Conservation (phyloP, 352 stramenopile species). For the Phytopythium vexans region DNA sequence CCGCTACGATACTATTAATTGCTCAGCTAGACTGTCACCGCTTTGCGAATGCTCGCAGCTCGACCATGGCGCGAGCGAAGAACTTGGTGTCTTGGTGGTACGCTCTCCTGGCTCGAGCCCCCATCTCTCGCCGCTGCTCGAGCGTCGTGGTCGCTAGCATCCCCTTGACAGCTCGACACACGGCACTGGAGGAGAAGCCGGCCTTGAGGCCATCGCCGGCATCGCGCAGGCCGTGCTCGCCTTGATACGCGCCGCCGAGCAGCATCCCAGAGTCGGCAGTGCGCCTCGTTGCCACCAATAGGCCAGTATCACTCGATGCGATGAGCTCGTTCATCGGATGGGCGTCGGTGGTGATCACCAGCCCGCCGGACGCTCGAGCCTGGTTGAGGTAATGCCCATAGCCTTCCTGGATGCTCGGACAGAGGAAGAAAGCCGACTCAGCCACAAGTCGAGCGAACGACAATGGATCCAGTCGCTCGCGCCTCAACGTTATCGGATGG, state of each 20-base stretch:
- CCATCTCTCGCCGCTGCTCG: constrained; percentile 16
- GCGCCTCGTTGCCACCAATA: constrained; percentile 14
- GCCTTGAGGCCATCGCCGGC: constrained; percentile 3
- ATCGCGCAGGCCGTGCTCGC: constrained; percentile 15
- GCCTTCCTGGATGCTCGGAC: constrained; percentile 47
- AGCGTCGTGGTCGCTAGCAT: constrained; percentile 20
- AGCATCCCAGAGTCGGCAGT: constrained; percentile 9
- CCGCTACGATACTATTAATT: too few species aligned
- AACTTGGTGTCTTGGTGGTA: constrained; percentile 39
- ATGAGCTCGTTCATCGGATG: constrained; percentile 56
- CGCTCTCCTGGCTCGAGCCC: constrained; percentile 16
- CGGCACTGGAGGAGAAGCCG: constrained; percentile 2
- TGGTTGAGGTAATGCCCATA: constrained; percentile 66
- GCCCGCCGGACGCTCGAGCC: constrained; percentile 26
- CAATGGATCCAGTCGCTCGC: constrained; percentile 17
- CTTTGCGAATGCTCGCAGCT: constrained; percentile 12
- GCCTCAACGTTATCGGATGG: constrained; percentile 11
- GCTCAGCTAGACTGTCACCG: too few species aligned
- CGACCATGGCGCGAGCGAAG: constrained; percentile 27
- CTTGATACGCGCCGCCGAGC: constrained; percentile 13
- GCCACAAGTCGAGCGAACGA: constrained; percentile 39
- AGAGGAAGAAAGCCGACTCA: constrained; percentile 42
- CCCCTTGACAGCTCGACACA: constrained; percentile 22
- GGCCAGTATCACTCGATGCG: constrained; percentile 25
- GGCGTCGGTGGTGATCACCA: constrained; percentile 35